Conservation (phyloP, 495 filamentous ascomycete genomes). For the Halenospora varia region DNA sequence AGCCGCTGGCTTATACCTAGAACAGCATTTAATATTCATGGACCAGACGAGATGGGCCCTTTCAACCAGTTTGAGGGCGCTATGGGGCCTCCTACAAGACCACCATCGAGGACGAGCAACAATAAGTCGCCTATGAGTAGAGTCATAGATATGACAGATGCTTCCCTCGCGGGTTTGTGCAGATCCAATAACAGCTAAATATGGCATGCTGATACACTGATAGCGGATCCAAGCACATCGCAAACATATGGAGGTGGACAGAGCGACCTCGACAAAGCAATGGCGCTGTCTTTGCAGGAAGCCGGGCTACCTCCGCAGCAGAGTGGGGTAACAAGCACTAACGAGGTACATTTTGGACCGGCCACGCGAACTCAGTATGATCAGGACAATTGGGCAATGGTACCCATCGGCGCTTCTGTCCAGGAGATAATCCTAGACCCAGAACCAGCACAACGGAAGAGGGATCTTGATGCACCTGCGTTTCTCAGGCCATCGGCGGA, state of each 20-base stretch:
- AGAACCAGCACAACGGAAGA: constrained; percentile 55
- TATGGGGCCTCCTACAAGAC: constrained; percentile 53
- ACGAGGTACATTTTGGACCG: constrained; percentile 55
- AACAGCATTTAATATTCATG: constrained; percentile 54
- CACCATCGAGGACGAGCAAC: constrained; percentile 62
- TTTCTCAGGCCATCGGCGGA: constrained; percentile 67
- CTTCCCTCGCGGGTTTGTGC: constrained; percentile 28
- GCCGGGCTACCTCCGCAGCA: constrained; percentile 40
- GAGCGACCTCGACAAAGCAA: constrained; percentile 46
- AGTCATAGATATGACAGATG: constrained; percentile 33
- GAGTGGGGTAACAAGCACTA: constrained; percentile 34
- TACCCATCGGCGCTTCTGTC: constrained; percentile 43
- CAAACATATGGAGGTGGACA: constrained; percentile 50
- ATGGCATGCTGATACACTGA: too few species aligned
- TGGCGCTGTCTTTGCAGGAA: constrained; percentile 33
- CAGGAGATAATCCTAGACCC: constrained; percentile 60
- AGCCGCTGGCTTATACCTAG: too few species aligned
- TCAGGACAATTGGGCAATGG: constrained; percentile 72
- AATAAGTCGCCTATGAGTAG: constrained; percentile 42
- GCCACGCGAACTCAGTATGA: constrained; percentile 73
- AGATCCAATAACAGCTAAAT: too few species aligned
- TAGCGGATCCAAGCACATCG: constrained; percentile 40
- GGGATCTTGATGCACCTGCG: constrained; percentile 54
- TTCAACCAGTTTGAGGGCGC: constrained; percentile 39
- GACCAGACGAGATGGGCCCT: constrained; percentile 41